Evolutionary conservation across 768 basidiomycete species (phyloP).

Genomic region (Hortiboletus flavorubellus): DNA sequence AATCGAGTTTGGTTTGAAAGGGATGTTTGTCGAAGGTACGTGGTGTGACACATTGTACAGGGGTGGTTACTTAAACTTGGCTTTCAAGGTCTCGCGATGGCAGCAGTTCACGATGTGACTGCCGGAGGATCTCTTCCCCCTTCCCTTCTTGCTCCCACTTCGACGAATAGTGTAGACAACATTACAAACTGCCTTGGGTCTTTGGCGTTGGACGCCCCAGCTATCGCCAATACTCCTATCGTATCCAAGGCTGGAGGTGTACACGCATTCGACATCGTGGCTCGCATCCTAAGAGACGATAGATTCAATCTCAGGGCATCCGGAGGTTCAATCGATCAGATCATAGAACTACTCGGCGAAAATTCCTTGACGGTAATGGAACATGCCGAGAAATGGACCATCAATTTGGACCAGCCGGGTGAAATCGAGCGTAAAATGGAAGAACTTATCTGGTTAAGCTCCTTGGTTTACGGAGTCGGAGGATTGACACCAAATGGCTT

Average conservation of each 20-base stretch:
- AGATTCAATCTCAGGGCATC: conserved; percentile 19
- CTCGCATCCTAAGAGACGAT: conserved; percentile 49
- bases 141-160: conserved; percentile 7
- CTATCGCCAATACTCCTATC: neutral
- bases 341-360: neutral
- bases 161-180: neutral
- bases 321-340: conserved; percentile 24
- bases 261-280: conserved; percentile 48
- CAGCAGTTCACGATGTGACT: conserved; percentile 30
- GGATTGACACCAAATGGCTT: conserved; percentile 53
- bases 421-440: conserved; percentile 55
- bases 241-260: conserved; percentile 5
- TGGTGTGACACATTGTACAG: too few relatives aligned
- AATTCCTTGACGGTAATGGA: conserved; percentile 1
- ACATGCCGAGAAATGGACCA: conserved; percentile 41
- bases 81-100: conserved; percentile 23
- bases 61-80: neutral
- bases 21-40: conserved; percentile 60
- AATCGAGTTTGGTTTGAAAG: conserved; percentile 58
- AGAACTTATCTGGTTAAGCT: conserved; percentile 56
- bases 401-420: conserved; percentile 33
- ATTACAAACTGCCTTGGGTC: conserved; percentile 6
- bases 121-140: conserved; percentile 32
- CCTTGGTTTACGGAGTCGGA: conserved; percentile 53
- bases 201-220: conserved; percentile 2